Conservation (phyloP, 1,284 basidiomycete genomes). For the Violaceomyces palustris region DNA sequence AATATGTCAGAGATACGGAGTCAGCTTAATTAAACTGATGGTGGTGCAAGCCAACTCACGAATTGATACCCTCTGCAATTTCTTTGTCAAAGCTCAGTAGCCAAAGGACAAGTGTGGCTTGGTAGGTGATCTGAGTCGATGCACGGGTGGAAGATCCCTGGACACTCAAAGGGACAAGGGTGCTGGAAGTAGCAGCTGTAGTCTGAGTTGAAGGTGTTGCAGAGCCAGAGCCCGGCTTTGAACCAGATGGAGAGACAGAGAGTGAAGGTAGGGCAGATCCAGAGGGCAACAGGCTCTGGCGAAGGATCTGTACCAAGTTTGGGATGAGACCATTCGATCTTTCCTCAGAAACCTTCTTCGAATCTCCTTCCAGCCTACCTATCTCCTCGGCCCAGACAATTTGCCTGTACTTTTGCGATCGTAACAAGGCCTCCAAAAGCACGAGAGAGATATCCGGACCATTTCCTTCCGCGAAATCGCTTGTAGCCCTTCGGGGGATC, state of each 20-base stretch:
- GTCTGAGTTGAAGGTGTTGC: constrained; percentile 18
- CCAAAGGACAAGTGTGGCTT: constrained; percentile 88
- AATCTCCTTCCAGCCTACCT: constrained; percentile 17
- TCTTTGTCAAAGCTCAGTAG: constrained; percentile 82
- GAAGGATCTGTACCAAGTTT: constrained; percentile 26
- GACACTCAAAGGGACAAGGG: no score
- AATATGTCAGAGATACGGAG: no score
- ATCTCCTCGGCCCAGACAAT: constrained; percentile 55
- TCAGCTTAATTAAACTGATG: no score
- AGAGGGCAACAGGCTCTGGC: constrained; percentile 15
- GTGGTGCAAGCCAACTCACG: no score
- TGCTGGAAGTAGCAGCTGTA: background rate
- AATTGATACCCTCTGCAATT: constrained; percentile 78
- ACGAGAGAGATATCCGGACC: constrained; percentile 85
- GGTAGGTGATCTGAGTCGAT: constrained; percentile 83
- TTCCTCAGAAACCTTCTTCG: constrained; percentile 5
- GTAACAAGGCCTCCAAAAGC: constrained; percentile 77
- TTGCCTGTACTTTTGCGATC: constrained; percentile 69
- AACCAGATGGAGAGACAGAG: no score
- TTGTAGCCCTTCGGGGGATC: no score
- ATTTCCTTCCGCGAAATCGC: constrained; percentile 55
- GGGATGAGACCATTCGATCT: constrained; percentile 31
- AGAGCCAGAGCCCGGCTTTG: constrained; percentile 24
- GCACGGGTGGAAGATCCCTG: constrained; percentile 17
- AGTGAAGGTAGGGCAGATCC: constrained; percentile 9